phyloP scores from a whole-genome alignment of 352 stramenopile genomes.

The Phytophthora cajani region DNA sequence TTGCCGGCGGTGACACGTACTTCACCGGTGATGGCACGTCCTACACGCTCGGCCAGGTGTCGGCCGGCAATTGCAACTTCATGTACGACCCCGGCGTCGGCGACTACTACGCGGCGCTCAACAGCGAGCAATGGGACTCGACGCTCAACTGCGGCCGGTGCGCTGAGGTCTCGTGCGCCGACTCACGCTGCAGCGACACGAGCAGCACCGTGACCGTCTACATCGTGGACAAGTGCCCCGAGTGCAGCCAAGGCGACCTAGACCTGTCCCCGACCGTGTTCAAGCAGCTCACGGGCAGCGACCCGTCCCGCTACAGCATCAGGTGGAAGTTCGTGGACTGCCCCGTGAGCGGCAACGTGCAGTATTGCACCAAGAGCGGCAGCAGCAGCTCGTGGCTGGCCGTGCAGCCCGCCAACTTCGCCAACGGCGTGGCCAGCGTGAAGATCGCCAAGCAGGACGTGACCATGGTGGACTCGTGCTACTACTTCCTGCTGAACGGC shows the following conservation, averaged over 20 bases:
- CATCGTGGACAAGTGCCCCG: constrained; percentile 73
- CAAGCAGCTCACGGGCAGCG: constrained; percentile 47
- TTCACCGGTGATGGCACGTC: constrained; percentile 57
- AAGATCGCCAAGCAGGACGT: constrained; percentile 63
- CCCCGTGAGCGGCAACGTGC: constrained; percentile 46
- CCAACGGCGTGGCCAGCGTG: constrained; percentile 41
- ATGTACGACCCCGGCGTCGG: constrained; percentile 53
- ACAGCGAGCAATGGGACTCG: constrained; percentile 61
- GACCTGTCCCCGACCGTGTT: constrained; percentile 61
- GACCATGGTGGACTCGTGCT: constrained; percentile 71
- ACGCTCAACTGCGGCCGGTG: constrained; percentile 70
- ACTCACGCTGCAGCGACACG: constrained; percentile 53
- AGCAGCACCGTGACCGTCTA: constrained; percentile 53
- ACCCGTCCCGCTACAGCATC: constrained; percentile 48
- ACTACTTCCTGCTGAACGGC: constrained; percentile 66
- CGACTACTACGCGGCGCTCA: constrained; percentile 75
- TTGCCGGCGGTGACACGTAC: constrained; percentile 29
- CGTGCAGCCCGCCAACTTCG: constrained; percentile 51
- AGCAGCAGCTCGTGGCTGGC: constrained; percentile 56
- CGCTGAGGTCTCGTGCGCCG: constrained; percentile 65
- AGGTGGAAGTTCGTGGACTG: constrained; percentile 64
- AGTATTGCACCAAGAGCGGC: constrained; percentile 61
- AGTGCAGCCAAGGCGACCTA: constrained; percentile 67
- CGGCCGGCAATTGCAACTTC: constrained; percentile 53
- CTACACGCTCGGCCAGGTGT: constrained; percentile 43